These are phyloP conservation scores for Nothophaeocryptopus gaeumannii DNA, from an alignment of 2,329 filamentous ascomycete species.

Conservation along the genomic window DNA sequence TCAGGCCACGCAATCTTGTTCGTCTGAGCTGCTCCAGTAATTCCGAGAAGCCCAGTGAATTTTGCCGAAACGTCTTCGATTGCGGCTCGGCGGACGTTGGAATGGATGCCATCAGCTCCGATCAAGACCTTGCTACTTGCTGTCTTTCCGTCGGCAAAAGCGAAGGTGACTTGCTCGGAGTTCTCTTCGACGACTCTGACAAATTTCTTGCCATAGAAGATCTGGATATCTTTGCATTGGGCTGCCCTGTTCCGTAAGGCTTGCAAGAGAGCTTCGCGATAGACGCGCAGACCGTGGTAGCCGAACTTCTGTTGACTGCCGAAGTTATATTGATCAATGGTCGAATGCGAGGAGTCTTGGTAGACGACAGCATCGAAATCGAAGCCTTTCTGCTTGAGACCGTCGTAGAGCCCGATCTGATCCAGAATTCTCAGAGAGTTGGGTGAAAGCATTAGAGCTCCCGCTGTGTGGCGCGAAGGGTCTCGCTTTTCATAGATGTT, in stretches of 20 bases:
- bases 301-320: slow-evolving; percentile 45
- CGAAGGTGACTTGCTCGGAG: slow-evolving; percentile 27
- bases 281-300: slow-evolving; percentile 45
- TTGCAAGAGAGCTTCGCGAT: slow-evolving; percentile 51
- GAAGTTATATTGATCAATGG: slow-evolving; percentile 19
- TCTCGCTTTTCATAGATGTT: slow-evolving; percentile 55
- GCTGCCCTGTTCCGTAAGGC: slow-evolving; percentile 32
- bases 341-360: slow-evolving; percentile 29
- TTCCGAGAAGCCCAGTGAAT: background rate
- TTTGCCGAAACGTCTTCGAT: background rate
- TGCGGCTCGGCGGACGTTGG: slow-evolving; percentile 13
- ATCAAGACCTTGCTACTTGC: slow-evolving; percentile 33
- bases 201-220: slow-evolving; percentile 51
- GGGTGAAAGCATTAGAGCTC: slow-evolving; percentile 47
- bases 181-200: slow-evolving; percentile 40
- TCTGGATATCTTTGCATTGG: slow-evolving; percentile 35
- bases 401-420: slow-evolving; percentile 43
- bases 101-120: slow-evolving; percentile 24
- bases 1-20: background rate
- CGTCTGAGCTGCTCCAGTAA: background rate
- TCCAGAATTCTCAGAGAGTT: slow-evolving; percentile 41
- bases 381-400: slow-evolving; percentile 45
- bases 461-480: slow-evolving; percentile 49
- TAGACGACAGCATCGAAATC: slow-evolving; percentile 53
- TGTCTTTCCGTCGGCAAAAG: slow-evolving; percentile 33